Base-by-base conservation (phyloP, 2,329 filamentous ascomycete species). In the Ophiocordyceps australis region DNA sequence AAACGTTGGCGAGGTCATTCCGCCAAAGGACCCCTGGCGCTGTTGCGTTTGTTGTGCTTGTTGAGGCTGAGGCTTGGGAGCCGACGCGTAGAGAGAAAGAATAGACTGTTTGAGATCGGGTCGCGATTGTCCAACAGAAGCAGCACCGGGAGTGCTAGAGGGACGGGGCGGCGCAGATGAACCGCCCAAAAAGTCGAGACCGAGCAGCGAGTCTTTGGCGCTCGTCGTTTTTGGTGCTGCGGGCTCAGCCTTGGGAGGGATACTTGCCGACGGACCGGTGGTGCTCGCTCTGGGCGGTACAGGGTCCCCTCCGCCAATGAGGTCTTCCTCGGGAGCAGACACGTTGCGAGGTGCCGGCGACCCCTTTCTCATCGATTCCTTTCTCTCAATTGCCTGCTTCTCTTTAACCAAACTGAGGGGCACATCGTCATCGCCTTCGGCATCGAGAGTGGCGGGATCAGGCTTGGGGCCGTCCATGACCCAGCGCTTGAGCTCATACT, bases 401-500 rank as follows among this genome's bases (percentile, higher is more conserved):
- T 74, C 68, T 44, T 72, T 74, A 29, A 74, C 67, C 22, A 74
- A 46, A 41, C 62, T 70, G 33, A 65, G 45, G 5, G 63, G 62
- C 11, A 76, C 72, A 48, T 95, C 83, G 38, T 93, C 83, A 41
- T 94, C 86, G 28, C 73, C 83, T 11, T 82, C 79, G 10, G 59
- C 71, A 46, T 91, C 82, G 26, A 98, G 55, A 2, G 78, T 80
- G 4, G 80, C 65, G n/a, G 91, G 89, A 46, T 95, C 83, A 5
- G 91, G 91, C 46, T 91, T 86, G 5, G 73, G 74, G 2, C 89
- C 89, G 32, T 98, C 89, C 85, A 95, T 95, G n/a, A 83, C 78
- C 89, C 89, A 98, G 56, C 91, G 68, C 67, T 93, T 95, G 28
- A 89, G 78, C 50, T 98, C 89, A 52, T 98, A 98, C 54, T 98